Base-by-base conservation (phyloP, 768 basidiomycete species). In the Suillus americanus region DNA sequence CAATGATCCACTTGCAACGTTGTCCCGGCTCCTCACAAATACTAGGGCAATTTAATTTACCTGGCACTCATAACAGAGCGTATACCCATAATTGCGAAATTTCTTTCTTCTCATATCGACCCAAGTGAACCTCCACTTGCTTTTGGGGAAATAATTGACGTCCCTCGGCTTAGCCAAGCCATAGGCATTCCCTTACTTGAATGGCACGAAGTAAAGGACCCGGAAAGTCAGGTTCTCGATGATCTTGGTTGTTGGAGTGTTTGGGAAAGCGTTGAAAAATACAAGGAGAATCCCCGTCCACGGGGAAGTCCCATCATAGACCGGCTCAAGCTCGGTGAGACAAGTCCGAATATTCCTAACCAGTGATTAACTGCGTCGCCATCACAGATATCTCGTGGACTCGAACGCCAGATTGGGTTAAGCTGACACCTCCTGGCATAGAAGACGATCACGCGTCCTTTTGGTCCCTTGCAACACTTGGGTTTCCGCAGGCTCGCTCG, bases 171-270 rank as follows among this genome's bases (percentile, higher is more conserved):
- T 7, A 76, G 81, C 38, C 72, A 78, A 61, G 70, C 72, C 8
- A 70, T 88, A 28, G 77, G 79, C 23, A 75, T 69, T 48, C 83
- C 87, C 0, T 68, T 90, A 16, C 70, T 89, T 5, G 87, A 90
- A 73, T 90, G 88, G 88, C 78, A 82, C 51, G 82, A 89, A 65
- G 81, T 90, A 60, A 89, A 89, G 71, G 76, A 83, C 63, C 69
- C 71, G 14, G 75, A 73, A 43, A 82, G 80, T 63, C 67, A 74
- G 12, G 68, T 71, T 30, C 64, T 69, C 30, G 77, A 78, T 40
- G 78, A 72, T 25, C 25, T 73, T n/a, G 71, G 65, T 46, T 72
- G 74, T 65, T 70, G 67, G 65, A 64, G 57, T 60, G 56, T 66
- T 6, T 77, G 67, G 71, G 64, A 57, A 55, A 70, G 64, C 23